Base-by-base conservation (phyloP, 352 stramenopile species). In the Globisporangium ultimum region DNA sequence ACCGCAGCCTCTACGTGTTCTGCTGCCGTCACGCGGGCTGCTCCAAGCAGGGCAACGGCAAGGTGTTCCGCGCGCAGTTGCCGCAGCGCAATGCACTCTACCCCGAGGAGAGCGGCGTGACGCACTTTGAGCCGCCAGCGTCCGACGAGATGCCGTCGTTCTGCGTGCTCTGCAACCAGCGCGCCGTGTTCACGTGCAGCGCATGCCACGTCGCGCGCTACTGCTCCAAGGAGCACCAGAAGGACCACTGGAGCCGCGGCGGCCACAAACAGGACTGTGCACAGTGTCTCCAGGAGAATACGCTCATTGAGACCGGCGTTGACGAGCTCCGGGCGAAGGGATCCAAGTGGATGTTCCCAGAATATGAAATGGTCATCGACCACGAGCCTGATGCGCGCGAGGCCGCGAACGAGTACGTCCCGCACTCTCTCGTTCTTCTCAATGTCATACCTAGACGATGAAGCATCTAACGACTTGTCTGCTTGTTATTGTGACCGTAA, bases 1-100 rank as follows among this genome's bases (percentile, higher is more conserved):
- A 98, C 80, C 88, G 94, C 60, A 94, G 74, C 18, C 61, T 98
- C 20, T 98, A 98, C 72, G 76, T 98, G 12, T 98, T 98, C 63
- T 86, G 84, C 41, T 98, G 93, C 73, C 79, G 89, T 38, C 84
- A 74, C 38, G 12, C 49, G 0, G 65, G 68, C 28, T 98, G 92
- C 58, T 58, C 64, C 18, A 63, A 67, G 14, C 74, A 84, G 47
- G 82, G 77, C 63, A 69, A 79, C 53, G 83, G 88, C 59, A 83
- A 85, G 43, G 72, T 87, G 11, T 86, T 98, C 56, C 80, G 94
- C 38, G 70, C 79, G 49, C 94, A 98, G 56, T 67, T 98, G 15
- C 88, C 91, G 10, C 71, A 84, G 56, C 36, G 72, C n/a, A 98
- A 98, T 80, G 69, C 77, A 12, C 97, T 95, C 63, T 98, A 97